phyloP scores from a whole-genome alignment of 352 stramenopile species.

The Phytopythium oedochilum region DNA sequence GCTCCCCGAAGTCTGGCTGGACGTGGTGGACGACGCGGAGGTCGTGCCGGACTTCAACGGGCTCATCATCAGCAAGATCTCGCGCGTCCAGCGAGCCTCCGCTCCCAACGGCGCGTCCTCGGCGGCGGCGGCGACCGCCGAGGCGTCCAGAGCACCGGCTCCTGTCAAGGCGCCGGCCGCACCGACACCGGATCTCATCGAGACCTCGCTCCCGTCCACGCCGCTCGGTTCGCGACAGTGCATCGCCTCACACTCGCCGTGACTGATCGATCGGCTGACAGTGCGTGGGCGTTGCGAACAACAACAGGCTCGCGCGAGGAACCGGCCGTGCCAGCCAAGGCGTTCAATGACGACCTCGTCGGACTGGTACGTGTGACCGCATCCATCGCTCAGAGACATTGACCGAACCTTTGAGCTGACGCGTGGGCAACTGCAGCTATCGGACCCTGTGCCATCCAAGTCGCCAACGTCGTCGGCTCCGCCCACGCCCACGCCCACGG shows the following conservation, averaged over 20 bases:
- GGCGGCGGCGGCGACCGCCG: constrained; percentile 16
- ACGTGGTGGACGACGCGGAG: constrained; percentile 68
- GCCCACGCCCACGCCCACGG: constrained; percentile 32
- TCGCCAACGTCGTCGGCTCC: constrained; percentile 25
- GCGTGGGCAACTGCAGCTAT: constrained; percentile 28
- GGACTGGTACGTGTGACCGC: constrained; percentile 41
- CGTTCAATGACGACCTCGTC: constrained; percentile 80
- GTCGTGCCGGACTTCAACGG: constrained; percentile 77
- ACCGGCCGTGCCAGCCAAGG: constrained; percentile 31
- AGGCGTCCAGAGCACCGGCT: constrained; percentile 20
- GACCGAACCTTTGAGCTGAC: constrained; percentile 4
- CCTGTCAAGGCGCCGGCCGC: constrained; percentile 15
- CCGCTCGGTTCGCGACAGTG: constrained; percentile 16
- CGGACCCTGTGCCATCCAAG: constrained; percentile 49
- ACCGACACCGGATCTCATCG: constrained; percentile 62
- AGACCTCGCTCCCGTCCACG: constrained; percentile 43
- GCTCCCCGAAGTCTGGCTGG: constrained; percentile 61
- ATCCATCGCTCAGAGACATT: too few relatives aligned
- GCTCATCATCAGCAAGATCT: constrained; percentile 77
- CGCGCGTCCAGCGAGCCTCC: constrained; percentile 50
- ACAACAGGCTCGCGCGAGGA: constrained; percentile 53
- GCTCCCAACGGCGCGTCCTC: background rate
- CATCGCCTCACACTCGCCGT: background rate
- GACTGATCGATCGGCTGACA: background rate
- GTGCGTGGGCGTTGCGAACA: background rate